Conservation (phyloP, 1,139 yeast genomes). For the Debaryomyces udenii region DNA sequence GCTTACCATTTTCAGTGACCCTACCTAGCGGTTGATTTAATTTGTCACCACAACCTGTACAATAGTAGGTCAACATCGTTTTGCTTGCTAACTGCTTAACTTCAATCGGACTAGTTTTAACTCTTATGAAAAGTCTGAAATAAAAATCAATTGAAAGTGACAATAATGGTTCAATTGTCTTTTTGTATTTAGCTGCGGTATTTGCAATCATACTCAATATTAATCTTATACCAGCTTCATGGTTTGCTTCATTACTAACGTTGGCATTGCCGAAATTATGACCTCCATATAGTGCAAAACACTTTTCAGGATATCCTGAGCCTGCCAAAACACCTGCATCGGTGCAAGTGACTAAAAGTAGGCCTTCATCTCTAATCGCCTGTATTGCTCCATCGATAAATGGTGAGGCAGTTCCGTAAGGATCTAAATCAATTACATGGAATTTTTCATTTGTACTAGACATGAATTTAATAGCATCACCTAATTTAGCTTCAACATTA, state of each 20-base stretch:
- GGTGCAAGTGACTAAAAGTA: slow-evolving; percentile 89
- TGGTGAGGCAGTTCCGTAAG: slow-evolving; percentile 97
- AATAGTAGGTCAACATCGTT: slow-evolving; percentile 78
- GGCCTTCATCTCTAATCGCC: slow-evolving; percentile 76
- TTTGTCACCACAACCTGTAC: slow-evolving; percentile 84
- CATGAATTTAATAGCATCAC: slow-evolving; percentile 90
- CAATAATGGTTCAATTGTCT: slow-evolving; percentile 82
- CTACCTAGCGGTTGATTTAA: slow-evolving; percentile 77
- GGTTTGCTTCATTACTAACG: slow-evolving; percentile 79
- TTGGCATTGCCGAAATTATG: slow-evolving; percentile 70
- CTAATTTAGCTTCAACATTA: slow-evolving; percentile 66
- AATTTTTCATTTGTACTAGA: slow-evolving; percentile 54
- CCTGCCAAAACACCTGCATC: slow-evolving; percentile 97
- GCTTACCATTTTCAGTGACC: slow-evolving; percentile 40
- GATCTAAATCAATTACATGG: slow-evolving; percentile 92
- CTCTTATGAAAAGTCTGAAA: slow-evolving; percentile 80
- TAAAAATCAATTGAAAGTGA: slow-evolving; percentile 89
- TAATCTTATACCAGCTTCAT: slow-evolving; percentile 88
- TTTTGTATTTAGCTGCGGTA: slow-evolving; percentile 88
- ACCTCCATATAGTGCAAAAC: slow-evolving; percentile 90
- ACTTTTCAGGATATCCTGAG: slow-evolving; percentile 93
- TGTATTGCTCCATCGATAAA: slow-evolving; percentile 90
- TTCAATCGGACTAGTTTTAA: slow-evolving; percentile 72
- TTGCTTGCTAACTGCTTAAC: slow-evolving; percentile 77
- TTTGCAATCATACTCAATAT: slow-evolving; percentile 75